Evolutionary conservation across 176 grass and related monocot species (phyloP).

Genomic region (Juncus effusus): DNA sequence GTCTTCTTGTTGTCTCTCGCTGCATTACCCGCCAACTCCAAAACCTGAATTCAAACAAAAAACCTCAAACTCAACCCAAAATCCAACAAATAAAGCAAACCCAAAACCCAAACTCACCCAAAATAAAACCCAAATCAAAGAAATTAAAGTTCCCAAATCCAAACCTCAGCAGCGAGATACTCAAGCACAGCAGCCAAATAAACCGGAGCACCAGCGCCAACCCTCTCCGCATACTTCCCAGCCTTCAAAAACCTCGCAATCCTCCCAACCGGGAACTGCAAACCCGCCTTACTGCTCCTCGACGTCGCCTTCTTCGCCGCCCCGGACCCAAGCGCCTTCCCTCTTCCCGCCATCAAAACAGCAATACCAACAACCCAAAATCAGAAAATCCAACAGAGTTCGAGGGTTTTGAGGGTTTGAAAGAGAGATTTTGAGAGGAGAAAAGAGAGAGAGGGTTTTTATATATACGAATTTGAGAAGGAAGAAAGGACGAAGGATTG

Average conservation of each 20-base stretch:
- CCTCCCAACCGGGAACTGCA: conserved; percentile 93
- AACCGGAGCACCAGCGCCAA: conserved; percentile 90
- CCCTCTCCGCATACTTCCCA: conserved; percentile 94
- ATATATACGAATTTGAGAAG: too few relatives aligned
- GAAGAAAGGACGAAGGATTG: too few relatives aligned
- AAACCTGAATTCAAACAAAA: conserved; percentile 30
- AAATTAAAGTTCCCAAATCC: not conserved
- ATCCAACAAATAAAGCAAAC: not conserved
- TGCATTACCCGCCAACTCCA: conserved; percentile 93
- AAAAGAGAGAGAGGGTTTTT: not conserved
- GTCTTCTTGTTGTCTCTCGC: conserved; percentile 98
- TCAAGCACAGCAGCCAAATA: conserved; percentile 95
- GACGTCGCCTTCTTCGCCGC: conserved; percentile 78
- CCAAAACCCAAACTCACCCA: not conserved
- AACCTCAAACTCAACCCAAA: not conserved
- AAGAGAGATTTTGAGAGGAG: not conserved
- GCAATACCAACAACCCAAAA: not conserved
- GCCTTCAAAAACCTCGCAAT: conserved; percentile 94
- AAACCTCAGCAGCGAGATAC: conserved; percentile 93
- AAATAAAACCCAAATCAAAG: conserved; percentile 12
- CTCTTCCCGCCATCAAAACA: conserved; percentile 69
- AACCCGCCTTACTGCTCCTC: conserved; percentile 91
- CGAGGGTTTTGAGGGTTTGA: not conserved
- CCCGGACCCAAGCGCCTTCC: conserved; percentile 81
- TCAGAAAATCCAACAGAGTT: too few relatives aligned